Percentiles rank a stretch among this genome's conserved stretches.
These are phyloP conservation scores for Amanita inopinata DNA, from an alignment of 768 basidiomycete species.

Conservation along the genomic window DNA sequence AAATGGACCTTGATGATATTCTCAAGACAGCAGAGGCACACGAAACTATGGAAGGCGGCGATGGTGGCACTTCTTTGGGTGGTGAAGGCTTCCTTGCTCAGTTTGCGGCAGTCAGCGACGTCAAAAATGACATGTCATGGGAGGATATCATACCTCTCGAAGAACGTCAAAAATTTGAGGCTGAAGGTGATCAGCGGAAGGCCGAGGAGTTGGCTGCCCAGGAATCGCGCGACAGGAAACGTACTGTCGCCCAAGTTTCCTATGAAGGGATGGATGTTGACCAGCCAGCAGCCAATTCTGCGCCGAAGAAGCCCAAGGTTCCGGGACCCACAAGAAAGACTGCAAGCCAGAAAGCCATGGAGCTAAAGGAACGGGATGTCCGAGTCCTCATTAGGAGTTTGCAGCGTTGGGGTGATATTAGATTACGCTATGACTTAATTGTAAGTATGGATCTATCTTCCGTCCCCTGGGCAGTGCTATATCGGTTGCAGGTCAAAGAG, in stretches of 20 bases:
- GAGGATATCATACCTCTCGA: slow-evolving; percentile 97
- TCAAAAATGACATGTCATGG: slow-evolving; percentile 99
- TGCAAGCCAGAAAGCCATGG: slow-evolving; percentile 90
- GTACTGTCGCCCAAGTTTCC: slow-evolving; percentile 76
- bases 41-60: slow-evolving; percentile 80
- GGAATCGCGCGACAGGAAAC: slow-evolving; percentile 68
- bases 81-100: slow-evolving; percentile 94
- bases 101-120: slow-evolving; percentile 93
- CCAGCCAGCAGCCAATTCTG: slow-evolving; percentile 49
- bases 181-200: slow-evolving; percentile 68
- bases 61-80: slow-evolving; percentile 89
- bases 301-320: slow-evolving; percentile 66
- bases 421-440: slow-evolving; percentile 88
- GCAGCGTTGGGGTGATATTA: slow-evolving; percentile 96
- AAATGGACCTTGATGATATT: slow-evolving; percentile 99
- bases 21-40: slow-evolving; percentile 95
- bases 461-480: slow-evolving; percentile 4
- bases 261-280: slow-evolving; percentile 94
- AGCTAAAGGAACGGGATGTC: slow-evolving; percentile 94
- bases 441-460: slow-evolving; percentile 38
- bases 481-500: slow-evolving; percentile 58
- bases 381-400: slow-evolving; percentile 91
- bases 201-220: slow-evolving; percentile 62
- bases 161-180: slow-evolving; percentile 76
- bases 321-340: slow-evolving; percentile 77